Evolutionary conservation across 306 rosid genomes (phyloP).

Genomic region (Bauhinia variegata): DNA sequence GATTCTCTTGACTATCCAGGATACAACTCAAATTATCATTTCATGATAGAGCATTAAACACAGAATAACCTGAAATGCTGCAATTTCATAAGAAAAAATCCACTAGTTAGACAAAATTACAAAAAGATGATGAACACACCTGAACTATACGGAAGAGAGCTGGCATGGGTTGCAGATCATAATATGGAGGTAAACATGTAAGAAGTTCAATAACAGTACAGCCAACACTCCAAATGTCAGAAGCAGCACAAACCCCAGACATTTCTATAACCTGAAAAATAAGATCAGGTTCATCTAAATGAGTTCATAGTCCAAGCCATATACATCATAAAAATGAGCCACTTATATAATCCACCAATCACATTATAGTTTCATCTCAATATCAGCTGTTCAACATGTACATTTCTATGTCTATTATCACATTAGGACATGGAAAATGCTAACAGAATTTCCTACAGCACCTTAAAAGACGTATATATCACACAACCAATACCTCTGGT

Average conservation of each 20-base stretch:
- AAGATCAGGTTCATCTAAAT: slow-evolving; percentile 33
- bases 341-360: slow-evolving; percentile 19
- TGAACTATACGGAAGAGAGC: slow-evolving; percentile 98
- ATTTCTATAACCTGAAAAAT: slow-evolving; percentile 92
- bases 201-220: slow-evolving; percentile 99
- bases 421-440: background rate
- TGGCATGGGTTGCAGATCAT: slow-evolving; percentile 98
- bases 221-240: slow-evolving; percentile 99
- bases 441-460: background rate
- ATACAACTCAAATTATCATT: slow-evolving; percentile 18
- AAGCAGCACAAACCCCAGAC: slow-evolving; percentile 99
- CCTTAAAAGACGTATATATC: background rate
- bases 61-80: slow-evolving; percentile 24
- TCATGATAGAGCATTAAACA: slow-evolving; percentile 22
- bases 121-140: slow-evolving; percentile 47
- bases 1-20: background rate
- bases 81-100: slow-evolving; percentile 3
- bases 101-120: slow-evolving; percentile 10
- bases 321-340: slow-evolving; percentile 26
- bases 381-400: slow-evolving; percentile 25
- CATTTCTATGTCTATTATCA: background rate
- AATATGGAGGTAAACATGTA: slow-evolving; percentile 96
- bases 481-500: slow-evolving; percentile 73
- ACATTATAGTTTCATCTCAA: slow-evolving; percentile 9
- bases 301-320: slow-evolving; percentile 23